These are phyloP conservation scores for Schizochytrium sp. DNA, from an alignment of 108 stramenopile genomes.

Conservation along the genomic window DNA sequence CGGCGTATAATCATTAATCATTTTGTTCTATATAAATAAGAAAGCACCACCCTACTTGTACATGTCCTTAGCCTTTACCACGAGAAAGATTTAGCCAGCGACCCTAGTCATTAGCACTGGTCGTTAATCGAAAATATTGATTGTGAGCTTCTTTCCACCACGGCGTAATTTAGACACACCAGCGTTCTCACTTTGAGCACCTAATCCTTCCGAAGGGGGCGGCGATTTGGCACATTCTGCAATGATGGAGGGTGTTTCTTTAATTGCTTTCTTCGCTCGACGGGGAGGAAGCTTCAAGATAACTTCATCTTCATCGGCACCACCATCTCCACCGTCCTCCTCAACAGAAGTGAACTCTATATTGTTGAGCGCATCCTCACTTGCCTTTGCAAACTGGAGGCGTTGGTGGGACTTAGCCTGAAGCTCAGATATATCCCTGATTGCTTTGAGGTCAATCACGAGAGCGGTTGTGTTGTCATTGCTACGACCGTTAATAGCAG, in stretches of 20 bases:
- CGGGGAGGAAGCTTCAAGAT: background rate
- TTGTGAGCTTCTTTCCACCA: background rate
- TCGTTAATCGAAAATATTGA: background rate
- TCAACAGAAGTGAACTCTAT: background rate
- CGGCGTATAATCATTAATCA: too few species aligned
- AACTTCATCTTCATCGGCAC: background rate
- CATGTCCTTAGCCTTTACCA: too few species aligned
- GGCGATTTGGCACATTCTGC: too few species aligned
- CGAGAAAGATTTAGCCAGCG: too few species aligned
- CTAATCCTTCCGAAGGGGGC: too few species aligned
- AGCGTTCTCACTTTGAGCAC: too few species aligned
- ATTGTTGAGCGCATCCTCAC: background rate
- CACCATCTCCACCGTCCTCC: background rate
- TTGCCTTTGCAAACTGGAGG: background rate
- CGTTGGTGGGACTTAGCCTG: background rate
- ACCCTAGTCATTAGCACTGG: too few species aligned
- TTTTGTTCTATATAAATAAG: too few species aligned
- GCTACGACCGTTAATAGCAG: slow-evolving; percentile 40
- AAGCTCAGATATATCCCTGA: background rate
- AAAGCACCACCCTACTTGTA: too few species aligned
- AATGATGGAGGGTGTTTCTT: too few species aligned
- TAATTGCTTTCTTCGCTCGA: background rate
- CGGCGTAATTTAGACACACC: background rate
- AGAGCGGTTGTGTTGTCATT: slow-evolving; percentile 53
- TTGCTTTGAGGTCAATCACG: slow-evolving; percentile 19